Conservation (phyloP, 306 rosid genomes). For the Prunus armeniaca region DNA sequence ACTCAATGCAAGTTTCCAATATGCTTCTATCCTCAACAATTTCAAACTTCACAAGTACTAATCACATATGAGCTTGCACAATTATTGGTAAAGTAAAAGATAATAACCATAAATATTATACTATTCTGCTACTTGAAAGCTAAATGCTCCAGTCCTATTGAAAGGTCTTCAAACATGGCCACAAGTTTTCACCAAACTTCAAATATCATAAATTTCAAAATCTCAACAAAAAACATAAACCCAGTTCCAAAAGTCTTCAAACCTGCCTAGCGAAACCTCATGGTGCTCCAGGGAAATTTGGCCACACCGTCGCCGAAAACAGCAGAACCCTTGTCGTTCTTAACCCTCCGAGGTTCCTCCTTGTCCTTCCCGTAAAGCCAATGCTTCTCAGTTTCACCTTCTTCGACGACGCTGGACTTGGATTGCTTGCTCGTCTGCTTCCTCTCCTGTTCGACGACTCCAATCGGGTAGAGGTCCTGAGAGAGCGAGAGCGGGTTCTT, state of each 20-base stretch:
- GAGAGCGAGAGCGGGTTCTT: conserved; percentile 52
- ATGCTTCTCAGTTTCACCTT: conserved; percentile 46
- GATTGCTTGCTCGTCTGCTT: conserved; percentile 44
- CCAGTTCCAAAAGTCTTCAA: not conserved
- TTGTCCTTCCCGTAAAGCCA: conserved; percentile 59
- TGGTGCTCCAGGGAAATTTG: conserved; percentile 79
- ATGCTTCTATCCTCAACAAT: not conserved
- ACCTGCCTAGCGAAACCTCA: conserved; percentile 55
- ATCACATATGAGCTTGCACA: too few relatives aligned
- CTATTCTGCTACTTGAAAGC: not conserved
- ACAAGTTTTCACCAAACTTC: not conserved
- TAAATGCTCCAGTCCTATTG: not conserved
- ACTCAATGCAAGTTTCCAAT: not conserved
- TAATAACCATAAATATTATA: not conserved
- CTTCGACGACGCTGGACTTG: conserved; percentile 50
- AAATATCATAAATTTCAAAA: conserved; percentile 1
- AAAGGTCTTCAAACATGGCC: not conserved
- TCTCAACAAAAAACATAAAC: not conserved
- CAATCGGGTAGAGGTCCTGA: conserved; percentile 43
- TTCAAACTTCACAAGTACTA: not conserved
- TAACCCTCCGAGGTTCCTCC: conserved; percentile 6
- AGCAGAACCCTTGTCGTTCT: conserved; percentile 15
- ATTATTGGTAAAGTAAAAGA: not conserved
- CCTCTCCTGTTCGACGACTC: conserved; percentile 41
- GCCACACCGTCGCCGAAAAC: conserved; percentile 30